These are phyloP conservation scores for Herpetospermum pedunculosum DNA, from an alignment of 306 rosid species.

Conservation along the genomic window DNA sequence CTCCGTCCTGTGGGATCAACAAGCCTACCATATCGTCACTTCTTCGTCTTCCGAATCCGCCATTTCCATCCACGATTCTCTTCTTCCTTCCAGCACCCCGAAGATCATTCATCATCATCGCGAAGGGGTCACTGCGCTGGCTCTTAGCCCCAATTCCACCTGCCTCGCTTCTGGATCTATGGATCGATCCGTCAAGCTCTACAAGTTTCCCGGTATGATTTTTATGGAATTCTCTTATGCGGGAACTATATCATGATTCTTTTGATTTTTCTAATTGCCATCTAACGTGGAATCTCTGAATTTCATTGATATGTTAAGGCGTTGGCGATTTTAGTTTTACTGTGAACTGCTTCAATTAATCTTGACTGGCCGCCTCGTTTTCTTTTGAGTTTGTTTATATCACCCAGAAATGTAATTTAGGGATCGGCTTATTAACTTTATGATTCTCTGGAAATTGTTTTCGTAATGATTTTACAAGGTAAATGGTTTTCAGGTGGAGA, in stretches of 20 bases:
- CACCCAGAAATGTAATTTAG: not conserved
- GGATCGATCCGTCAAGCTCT: constrained; percentile 89
- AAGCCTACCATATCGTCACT: constrained; percentile 55
- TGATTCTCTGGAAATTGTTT: not conserved
- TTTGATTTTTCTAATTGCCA: not conserved
- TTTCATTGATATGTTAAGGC: not conserved
- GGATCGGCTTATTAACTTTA: not conserved
- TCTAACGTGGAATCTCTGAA: not conserved
- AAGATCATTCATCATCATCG: constrained; percentile 80
- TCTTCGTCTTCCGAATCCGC: constrained; percentile 61
- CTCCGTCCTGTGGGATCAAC: constrained; percentile 84
- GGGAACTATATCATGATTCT: not conserved
- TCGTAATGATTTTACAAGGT: not conserved
- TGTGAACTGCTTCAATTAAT: not conserved
- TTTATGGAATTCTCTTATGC: not conserved
- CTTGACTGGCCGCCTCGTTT: not conserved
- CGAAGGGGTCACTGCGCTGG: constrained; percentile 81
- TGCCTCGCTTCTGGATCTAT: constrained; percentile 94
- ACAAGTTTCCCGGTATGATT: constrained; percentile 83
- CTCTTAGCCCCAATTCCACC: constrained; percentile 87
- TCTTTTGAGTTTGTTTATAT: not conserved
- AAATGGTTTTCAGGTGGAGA: constrained; percentile 52
- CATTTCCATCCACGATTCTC: constrained; percentile 63
- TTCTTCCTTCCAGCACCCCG: constrained; percentile 49
- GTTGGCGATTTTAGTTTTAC: not conserved